phyloP scores from a whole-genome alignment of 225 moss, liverwort and hornwort species.

The Pseudisothecium myosuroides region DNA sequence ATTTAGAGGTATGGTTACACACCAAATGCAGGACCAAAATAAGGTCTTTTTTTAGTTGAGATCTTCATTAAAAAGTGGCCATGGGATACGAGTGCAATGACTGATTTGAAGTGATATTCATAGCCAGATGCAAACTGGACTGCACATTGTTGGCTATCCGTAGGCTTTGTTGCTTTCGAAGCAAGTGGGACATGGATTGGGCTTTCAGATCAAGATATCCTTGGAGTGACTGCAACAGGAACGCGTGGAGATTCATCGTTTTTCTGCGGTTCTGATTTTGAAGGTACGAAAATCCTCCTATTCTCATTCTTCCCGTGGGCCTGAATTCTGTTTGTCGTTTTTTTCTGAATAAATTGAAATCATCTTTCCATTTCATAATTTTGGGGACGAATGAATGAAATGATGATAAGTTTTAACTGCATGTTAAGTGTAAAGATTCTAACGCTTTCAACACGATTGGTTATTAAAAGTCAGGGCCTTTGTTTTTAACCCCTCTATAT shows the following conservation, averaged over 20 bases:
- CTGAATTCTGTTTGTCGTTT: neutral
- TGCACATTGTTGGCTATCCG: neutral
- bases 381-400: neutral
- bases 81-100: neutral
- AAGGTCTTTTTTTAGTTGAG: neutral
- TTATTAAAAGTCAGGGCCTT: neutral
- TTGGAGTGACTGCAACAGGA: slow-evolving; percentile 59
- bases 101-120: neutral
- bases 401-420: neutral
- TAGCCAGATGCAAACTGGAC: neutral
- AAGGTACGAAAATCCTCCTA: slow-evolving; percentile 23
- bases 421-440: neutral
- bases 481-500: neutral
- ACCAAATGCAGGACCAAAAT: too few species aligned
- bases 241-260: slow-evolving; percentile 45
- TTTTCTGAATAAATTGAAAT: neutral
- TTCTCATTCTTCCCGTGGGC: neutral
- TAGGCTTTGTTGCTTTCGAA: neutral
- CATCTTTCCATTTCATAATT: neutral
- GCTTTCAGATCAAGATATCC: slow-evolving; percentile 51
- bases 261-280: slow-evolving; percentile 69
- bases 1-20: neutral
- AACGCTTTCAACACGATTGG: neutral
- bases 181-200: neutral
- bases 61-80: too few species aligned